Evolutionary conservation across 495 filamentous ascomycete species (phyloP), one percentile per base, ranked within the genome.

Genomic region (Glarea lozoyensis): DNA sequence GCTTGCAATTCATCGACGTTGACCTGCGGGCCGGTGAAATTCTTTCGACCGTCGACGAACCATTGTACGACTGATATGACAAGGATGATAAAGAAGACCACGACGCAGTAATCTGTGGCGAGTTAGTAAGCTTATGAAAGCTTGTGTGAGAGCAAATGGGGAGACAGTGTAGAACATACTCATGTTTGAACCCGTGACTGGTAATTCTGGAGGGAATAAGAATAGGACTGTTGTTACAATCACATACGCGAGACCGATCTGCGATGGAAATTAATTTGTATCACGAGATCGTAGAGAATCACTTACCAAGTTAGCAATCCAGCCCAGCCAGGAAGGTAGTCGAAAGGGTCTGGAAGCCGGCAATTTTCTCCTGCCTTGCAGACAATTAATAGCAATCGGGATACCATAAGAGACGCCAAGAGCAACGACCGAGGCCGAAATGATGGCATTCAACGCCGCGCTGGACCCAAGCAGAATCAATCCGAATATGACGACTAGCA

Each of bases 381-480:
- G 43, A 37, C 74, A 73, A 53, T 86, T 82, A 43, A 88, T 77
- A 1, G 70, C 58, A 31, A 84, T 73, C 0, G 84, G 84, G 24
- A 87, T 83, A 7, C 71, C 84, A 53, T 89, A 88, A 13, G 79
- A 76, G 10, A 89, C 60, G 17, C 78, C 78, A 1, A 88, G 71
- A 4, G 82, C 66, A 22, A 89, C 81, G 0, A 87, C 82, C 0
- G 78, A 80, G 0, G 80, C 72, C 0, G 81, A 81, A 15, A 82
- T 67, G 49, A 88, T 85, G 12, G 84, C 82, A 30, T 78, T 76
- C 53, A 81, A 72, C 0, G 72, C 72, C n/a, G n/a, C n/a, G n/a
- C n/a, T n/a, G n/a, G n/a, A n/a, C n/a, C 82, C 82, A n/a, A 89
- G 69, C 61, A 84, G 87, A 45, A 89, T 78, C 29, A 67, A 69